phyloP scores from a whole-genome alignment of 202 grass and related monocot genomes.

The Saccharum hybrid region DNA sequence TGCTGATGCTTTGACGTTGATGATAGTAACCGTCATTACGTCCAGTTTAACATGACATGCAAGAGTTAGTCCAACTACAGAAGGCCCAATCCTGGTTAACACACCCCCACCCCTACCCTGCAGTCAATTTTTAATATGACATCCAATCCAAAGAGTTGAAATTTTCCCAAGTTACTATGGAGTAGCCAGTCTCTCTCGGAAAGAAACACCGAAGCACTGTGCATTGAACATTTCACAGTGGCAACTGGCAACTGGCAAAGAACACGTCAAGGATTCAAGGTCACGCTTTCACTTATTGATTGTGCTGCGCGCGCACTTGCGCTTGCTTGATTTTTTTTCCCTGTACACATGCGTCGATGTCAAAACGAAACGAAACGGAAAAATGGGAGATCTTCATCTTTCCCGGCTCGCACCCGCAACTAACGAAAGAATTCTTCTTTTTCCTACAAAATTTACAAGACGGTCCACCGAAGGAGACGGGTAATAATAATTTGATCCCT shows the following conservation, averaged over 20 bases:
- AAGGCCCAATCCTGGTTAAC: no score
- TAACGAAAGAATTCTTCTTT: conserved; percentile 59
- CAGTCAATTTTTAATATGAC: background rate
- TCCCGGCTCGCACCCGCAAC: conserved; percentile 10
- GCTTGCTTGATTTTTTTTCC: conserved; percentile 24
- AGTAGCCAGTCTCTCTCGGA: background rate
- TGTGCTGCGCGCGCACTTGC: background rate
- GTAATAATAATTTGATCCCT: background rate
- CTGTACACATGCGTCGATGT: conserved; percentile 40
- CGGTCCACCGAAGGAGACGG: background rate
- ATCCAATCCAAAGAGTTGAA: background rate
- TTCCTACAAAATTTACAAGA: conserved; percentile 46
- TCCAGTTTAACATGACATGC: background rate
- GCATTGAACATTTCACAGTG: background rate
- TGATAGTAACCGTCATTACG: conserved; percentile 26
- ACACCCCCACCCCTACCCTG: no score
- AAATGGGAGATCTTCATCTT: background rate
- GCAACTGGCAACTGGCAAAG: background rate
- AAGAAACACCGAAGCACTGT: background rate
- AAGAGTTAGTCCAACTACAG: background rate
- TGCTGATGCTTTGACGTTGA: conserved; percentile 15
- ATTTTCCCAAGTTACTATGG: background rate
- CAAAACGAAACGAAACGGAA: background rate
- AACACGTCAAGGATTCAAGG: conserved; percentile 13
- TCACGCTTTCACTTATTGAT: conserved; percentile 22